phyloP scores from a whole-genome alignment of 441 rosid genomes.

The Jatropha multifida region DNA sequence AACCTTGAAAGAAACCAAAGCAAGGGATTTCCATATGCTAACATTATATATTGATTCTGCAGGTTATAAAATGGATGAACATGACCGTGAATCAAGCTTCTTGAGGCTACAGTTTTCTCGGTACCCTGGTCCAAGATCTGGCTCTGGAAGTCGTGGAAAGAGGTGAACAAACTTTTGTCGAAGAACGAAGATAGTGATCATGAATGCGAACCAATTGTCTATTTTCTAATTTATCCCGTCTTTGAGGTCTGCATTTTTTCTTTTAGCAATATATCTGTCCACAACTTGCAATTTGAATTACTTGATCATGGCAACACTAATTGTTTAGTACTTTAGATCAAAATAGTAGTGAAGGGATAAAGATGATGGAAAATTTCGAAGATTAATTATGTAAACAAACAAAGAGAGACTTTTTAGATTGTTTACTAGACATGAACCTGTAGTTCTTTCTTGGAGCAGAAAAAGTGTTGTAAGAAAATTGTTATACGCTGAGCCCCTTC shows the following conservation, averaged over 20 bases:
- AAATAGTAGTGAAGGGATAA: background rate
- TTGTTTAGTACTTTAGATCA: slow-evolving; percentile 11
- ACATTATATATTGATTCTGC: slow-evolving; percentile 24
- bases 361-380: background rate
- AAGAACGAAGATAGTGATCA: background rate
- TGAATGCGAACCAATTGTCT: slow-evolving; percentile 2
- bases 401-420: background rate
- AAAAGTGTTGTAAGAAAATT: slow-evolving; percentile 13
- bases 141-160: slow-evolving; percentile 55
- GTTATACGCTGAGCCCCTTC: background rate
- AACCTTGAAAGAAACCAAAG: background rate
- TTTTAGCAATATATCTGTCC: background rate
- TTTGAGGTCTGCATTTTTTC: slow-evolving; percentile 4
- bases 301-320: slow-evolving; percentile 3
- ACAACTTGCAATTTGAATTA: slow-evolving; percentile 13
- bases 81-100: slow-evolving; percentile 56
- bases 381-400: background rate
- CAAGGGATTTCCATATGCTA: slow-evolving; percentile 1
- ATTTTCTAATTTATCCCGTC: background rate
- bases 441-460: slow-evolving; percentile 2
- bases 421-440: background rate
- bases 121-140: slow-evolving; percentile 63
- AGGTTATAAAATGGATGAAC: slow-evolving; percentile 80
- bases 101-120: slow-evolving; percentile 74
- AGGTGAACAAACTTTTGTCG: slow-evolving; percentile 35